Evolutionary conservation across 2,329 filamentous ascomycete genomes (phyloP).

Genomic region (Phoma sp.): DNA sequence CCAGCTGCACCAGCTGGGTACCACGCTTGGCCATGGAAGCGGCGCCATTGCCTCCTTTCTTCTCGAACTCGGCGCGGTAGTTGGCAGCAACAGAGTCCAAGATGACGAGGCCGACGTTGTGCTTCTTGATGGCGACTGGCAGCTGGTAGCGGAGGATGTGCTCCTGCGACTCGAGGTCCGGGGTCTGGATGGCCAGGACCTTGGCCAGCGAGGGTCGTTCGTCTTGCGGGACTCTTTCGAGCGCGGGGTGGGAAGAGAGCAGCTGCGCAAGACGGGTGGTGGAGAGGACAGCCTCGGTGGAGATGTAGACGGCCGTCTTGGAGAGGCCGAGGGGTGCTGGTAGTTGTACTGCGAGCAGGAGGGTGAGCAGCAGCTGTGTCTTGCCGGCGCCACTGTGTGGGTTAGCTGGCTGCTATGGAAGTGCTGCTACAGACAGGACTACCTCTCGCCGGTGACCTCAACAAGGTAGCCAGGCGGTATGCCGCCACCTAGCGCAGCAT

Average conservation of each 20-base stretch:
- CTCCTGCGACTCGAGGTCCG: constrained; percentile 92
- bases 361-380: constrained; percentile 87
- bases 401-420: neutral
- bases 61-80: constrained; percentile 89
- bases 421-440: too few relatives aligned
- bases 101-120: constrained; percentile 81
- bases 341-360: constrained; percentile 86
- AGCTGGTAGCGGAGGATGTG: constrained; percentile 94
- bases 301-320: constrained; percentile 86
- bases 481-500: constrained; percentile 76
- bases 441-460: constrained; percentile 90
- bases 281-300: constrained; percentile 85
- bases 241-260: constrained; percentile 69
- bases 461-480: constrained; percentile 82
- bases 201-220: constrained; percentile 72
- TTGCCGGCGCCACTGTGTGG: constrained; percentile 79
- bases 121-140: constrained; percentile 79
- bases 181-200: constrained; percentile 81
- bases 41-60: constrained; percentile 52
- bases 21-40: constrained; percentile 75
- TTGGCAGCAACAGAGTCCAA: constrained; percentile 95
- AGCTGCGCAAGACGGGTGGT: constrained; percentile 85
- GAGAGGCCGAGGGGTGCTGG: constrained; percentile 74
- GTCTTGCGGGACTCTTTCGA: constrained; percentile 56
- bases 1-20: constrained; percentile 77